phyloP scores from a whole-genome alignment of 1,284 basidiomycete species.

The Anthracocystis panici-leucophaei region DNA sequence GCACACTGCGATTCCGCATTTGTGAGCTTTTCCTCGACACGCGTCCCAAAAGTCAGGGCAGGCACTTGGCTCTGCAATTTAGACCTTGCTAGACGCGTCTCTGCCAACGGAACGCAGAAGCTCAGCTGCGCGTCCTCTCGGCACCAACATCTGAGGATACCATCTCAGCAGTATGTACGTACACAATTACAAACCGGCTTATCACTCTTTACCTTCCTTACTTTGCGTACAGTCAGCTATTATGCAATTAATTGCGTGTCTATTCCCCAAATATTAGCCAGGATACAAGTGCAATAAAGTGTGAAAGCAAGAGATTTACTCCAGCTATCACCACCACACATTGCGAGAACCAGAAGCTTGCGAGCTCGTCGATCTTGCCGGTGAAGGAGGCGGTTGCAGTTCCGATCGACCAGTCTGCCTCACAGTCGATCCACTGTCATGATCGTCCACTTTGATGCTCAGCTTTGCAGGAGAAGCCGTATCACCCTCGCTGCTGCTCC shows the following conservation, averaged over 20 bases:
- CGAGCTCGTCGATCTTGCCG: conserved; percentile 18
- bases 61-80: conserved; percentile 5
- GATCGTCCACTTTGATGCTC: not conserved
- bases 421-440: not conserved
- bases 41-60: not conserved
- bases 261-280: not conserved
- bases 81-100: conserved; percentile 8
- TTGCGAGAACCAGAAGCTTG: conserved; percentile 20
- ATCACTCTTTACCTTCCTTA: not conserved
- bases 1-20: conserved; percentile 5
- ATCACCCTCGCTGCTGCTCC: not conserved
- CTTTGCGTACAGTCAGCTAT: no score
- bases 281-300: not conserved
- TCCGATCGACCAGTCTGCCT: not conserved
- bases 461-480: not conserved
- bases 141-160: not conserved
- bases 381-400: conserved; percentile 19
- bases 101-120: not conserved
- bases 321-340: conserved; percentile 38
- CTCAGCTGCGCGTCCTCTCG: not conserved
- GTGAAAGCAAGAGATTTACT: not conserved
- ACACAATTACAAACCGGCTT: not conserved
- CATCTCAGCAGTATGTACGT: not conserved
- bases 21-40: not conserved
- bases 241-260: not conserved